Evolutionary conservation across 2,329 filamentous ascomycete genomes (phyloP).

Genomic region (Diaporthe vaccinii): DNA sequence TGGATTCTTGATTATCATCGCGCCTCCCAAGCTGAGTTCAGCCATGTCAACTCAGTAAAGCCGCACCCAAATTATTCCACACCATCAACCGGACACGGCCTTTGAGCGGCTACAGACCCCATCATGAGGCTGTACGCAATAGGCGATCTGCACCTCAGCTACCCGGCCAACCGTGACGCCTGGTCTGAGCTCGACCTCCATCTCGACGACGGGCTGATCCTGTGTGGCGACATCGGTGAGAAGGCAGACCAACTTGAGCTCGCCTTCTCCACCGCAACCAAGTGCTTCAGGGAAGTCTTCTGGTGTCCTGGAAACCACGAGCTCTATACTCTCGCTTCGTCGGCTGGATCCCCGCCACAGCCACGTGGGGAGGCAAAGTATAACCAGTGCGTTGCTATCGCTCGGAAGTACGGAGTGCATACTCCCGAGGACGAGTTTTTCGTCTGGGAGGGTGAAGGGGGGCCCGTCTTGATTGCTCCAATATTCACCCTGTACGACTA

Average conservation of each 20-base stretch:
- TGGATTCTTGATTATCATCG: neutral
- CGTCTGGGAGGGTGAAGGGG: conserved; percentile 65
- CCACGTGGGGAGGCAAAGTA: conserved; percentile 67
- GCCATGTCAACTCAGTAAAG: neutral
- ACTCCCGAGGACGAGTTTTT: conserved; percentile 70
- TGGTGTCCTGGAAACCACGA: conserved; percentile 72
- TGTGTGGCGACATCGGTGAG: conserved; percentile 55
- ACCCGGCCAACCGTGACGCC: conserved; percentile 50
- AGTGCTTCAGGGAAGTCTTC: conserved; percentile 57
- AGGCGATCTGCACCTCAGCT: conserved; percentile 54
- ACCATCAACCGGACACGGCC: neutral
- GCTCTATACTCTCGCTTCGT: conserved; percentile 63
- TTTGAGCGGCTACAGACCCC: neutral
- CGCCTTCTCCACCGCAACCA: conserved; percentile 50
- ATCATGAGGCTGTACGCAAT: conserved; percentile 52
- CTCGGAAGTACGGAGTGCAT: conserved; percentile 63
- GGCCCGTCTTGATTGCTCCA: conserved; percentile 64
- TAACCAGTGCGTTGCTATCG: conserved; percentile 65
- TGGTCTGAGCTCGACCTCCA: conserved; percentile 49
- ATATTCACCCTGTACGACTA: conserved; percentile 74
- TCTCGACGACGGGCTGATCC: conserved; percentile 53
- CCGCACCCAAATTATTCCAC: neutral
- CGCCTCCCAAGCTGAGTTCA: neutral
- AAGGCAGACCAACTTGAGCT: conserved; percentile 51
- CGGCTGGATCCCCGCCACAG: conserved; percentile 47